Conservation (phyloP, 2,329 filamentous ascomycete species). For the Microdochium bolleyi region DNA sequence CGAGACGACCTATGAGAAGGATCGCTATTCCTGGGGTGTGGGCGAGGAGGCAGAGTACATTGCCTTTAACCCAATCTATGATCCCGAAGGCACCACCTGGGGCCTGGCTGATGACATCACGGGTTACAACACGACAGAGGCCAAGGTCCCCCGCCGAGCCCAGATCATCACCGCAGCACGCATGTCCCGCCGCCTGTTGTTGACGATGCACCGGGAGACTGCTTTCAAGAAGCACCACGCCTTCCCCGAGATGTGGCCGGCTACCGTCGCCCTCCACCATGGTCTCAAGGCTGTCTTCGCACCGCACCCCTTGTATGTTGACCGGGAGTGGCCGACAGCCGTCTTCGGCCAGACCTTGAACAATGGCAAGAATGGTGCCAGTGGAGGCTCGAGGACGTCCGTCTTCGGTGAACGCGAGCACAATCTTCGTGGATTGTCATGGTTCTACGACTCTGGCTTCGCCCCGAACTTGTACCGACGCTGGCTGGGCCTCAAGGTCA, state of each 20-base stretch:
- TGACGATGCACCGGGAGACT: slow-evolving; percentile 87
- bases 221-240: slow-evolving; percentile 78
- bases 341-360: slow-evolving; percentile 78
- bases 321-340: slow-evolving; percentile 75
- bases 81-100: slow-evolving; percentile 84
- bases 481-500: slow-evolving; percentile 77
- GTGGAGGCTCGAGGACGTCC: slow-evolving; percentile 63
- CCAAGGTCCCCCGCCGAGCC: slow-evolving; percentile 65
- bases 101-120: slow-evolving; percentile 75
- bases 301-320: slow-evolving; percentile 82
- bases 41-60: slow-evolving; percentile 88
- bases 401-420: slow-evolving; percentile 81
- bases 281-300: slow-evolving; percentile 88
- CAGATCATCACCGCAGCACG: slow-evolving; percentile 85
- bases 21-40: slow-evolving; percentile 80
- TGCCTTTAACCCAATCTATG: slow-evolving; percentile 84
- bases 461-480: slow-evolving; percentile 72
- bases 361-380: slow-evolving; percentile 64
- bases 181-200: slow-evolving; percentile 70
- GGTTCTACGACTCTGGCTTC: slow-evolving; percentile 88
- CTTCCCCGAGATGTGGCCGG: slow-evolving; percentile 96
- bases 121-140: slow-evolving; percentile 62
- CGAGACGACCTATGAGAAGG: slow-evolving; percentile 65
- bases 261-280: slow-evolving; percentile 79
- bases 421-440: slow-evolving; percentile 78